These are phyloP conservation scores for Pluteus cervinus DNA, from an alignment of 768 basidiomycete species.

Conservation along the genomic window DNA sequence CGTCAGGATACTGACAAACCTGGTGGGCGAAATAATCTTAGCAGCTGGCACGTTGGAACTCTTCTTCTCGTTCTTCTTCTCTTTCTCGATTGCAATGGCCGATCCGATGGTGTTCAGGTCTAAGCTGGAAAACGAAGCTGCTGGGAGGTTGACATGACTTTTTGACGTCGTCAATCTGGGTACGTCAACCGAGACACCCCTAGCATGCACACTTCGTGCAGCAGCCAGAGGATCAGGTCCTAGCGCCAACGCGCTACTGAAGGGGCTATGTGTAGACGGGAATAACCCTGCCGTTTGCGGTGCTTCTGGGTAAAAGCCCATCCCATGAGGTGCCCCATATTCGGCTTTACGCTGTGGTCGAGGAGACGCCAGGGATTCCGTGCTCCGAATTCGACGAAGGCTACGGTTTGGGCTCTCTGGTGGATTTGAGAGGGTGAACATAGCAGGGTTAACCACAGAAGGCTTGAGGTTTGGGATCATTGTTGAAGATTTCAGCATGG, in stretches of 20 bases:
- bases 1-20: slow-evolving; percentile 61
- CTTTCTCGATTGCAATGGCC: slow-evolving; percentile 39
- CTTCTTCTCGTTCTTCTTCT: slow-evolving; percentile 41
- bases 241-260: too few relatives aligned
- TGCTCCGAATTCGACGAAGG: slow-evolving; percentile 62
- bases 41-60: too few relatives aligned
- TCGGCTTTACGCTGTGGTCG: too few relatives aligned
- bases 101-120: slow-evolving; percentile 28
- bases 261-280: too few relatives aligned
- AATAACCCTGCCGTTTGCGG: too few relatives aligned
- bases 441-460: too few relatives aligned
- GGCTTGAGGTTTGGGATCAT: slow-evolving; percentile 39
- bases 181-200: slow-evolving; percentile 60
- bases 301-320: too few relatives aligned
- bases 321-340: too few relatives aligned
- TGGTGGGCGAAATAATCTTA: slow-evolving; percentile 56
- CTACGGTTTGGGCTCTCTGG: slow-evolving; percentile 46
- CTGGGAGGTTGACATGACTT: slow-evolving; percentile 41
- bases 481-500: slow-evolving; percentile 84
- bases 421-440: slow-evolving; percentile 19
- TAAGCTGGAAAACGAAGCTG: slow-evolving; percentile 35
- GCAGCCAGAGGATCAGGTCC: too few relatives aligned
- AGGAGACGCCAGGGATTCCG: slow-evolving; percentile 61
- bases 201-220: slow-evolving; percentile 44
- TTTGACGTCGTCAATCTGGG: slow-evolving; percentile 45